A percentile compares a stretch with the other conserved stretches of the same genome.
Evolutionary conservation across 2,329 filamentous ascomycete species (phyloP).

Genomic region (Penicillium glabrum): DNA sequence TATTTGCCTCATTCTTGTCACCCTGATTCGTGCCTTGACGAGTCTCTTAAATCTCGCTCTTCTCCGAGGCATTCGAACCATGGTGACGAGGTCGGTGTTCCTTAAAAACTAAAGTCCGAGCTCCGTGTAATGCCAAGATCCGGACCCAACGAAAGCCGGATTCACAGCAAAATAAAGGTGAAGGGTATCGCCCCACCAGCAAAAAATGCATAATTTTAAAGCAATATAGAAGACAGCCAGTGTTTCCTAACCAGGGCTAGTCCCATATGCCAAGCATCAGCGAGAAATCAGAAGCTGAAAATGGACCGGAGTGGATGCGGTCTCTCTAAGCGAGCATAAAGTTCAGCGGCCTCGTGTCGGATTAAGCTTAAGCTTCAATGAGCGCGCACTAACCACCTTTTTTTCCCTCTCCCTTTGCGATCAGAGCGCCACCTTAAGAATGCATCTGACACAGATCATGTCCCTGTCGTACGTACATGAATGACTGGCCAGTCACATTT

Average conservation of each 20-base stretch:
- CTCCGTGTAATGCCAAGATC: conserved; percentile 2
- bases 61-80: conserved; percentile 3
- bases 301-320: conserved; percentile 16
- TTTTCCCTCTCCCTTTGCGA: conserved; percentile 18
- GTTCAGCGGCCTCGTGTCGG: conserved; percentile 42
- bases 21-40: not conserved
- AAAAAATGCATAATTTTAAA: not conserved
- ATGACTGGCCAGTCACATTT: not conserved
- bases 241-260: conserved; percentile 7
- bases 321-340: conserved; percentile 38
- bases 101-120: not conserved
- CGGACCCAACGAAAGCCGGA: not conserved
- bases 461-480: conserved; percentile 2
- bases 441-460: conserved; percentile 19
- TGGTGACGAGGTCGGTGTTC: not conserved
- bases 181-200: not conserved
- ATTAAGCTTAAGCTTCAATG: conserved; percentile 47
- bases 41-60: conserved; percentile 1
- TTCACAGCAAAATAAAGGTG: not conserved
- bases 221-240: conserved; percentile 11
- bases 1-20: not conserved
- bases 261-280: conserved; percentile 14
- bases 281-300: conserved; percentile 10
- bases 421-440: conserved; percentile 32
- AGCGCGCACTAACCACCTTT: conserved; percentile 34